Evolutionary conservation across 768 basidiomycete species (phyloP), one percentile per base, ranked within the genome.

Genomic region (Terana coerulea): DNA sequence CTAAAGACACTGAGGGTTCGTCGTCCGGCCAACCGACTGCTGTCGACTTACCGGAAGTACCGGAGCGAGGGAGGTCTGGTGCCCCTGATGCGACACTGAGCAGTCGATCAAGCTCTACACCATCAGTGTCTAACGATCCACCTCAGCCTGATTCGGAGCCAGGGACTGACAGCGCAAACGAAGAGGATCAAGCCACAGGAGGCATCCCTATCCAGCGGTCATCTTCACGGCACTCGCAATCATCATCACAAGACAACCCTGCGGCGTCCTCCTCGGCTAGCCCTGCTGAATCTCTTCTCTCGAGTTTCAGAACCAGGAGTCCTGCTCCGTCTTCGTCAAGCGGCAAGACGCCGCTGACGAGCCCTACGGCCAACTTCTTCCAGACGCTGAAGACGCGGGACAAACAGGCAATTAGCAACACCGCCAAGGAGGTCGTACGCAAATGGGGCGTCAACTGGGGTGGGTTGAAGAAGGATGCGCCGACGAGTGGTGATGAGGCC

Each of bases 361-460:
- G 75, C 48, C 73, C 83, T 21, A 67, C 78, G 1, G 57, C 77
- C n/a, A 70, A 84, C 15, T 88, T 97, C 71, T 78, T 95, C 41
- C 81, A 88, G 15, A 84, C 86, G 21, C 75, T 91, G 47, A 88
- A 87, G 64, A 81, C 89, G 5, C 86, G 85, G 36, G 94, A 95
- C 67, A 95, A 92, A 64, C 88, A 94, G 65, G 88, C 89, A 6
- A 71, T 95, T 37, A 85, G 83, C 56, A 86, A 88, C 59, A 82
- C 88, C 0, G 90, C 93, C 11, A 88, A 86, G 64, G 95, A 97
- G 62, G 79, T 88, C 8, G 86, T 97, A 76, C 83, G 86, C 53
- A 95, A 95, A 64, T 95, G 92, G 92, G 85, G 92, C 21, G 84
- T 83, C 24, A 91, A 83, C 52, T 94, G 91, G 86, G 73, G 79